Base-by-base conservation (phyloP, 176 grass and related monocot species). In the Alopecurus myosuroides region DNA sequence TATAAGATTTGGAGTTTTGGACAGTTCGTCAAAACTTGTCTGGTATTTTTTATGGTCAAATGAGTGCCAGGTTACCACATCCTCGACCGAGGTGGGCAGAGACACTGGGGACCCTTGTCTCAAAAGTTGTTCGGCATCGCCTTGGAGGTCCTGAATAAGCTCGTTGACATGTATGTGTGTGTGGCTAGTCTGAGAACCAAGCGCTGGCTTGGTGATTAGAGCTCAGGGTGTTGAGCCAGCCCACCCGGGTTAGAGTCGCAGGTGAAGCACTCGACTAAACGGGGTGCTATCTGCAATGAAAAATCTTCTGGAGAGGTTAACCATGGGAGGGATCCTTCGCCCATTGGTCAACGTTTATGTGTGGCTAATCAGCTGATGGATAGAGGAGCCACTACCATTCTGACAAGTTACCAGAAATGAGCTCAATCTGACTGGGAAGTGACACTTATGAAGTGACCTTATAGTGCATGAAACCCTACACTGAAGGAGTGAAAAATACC, bases 401-500 rank as follows among this genome's bases (percentile, higher is more conserved):
- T 62, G 55, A 19, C 68, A 75, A 63, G 46, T 45, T 62, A 35
- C 37, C 4, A 49, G 9, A 23, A 62, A 50, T 76, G 9, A 64
- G 6, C 2, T 50, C 20, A 35, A 76, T 84, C 30, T 84, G 41
- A 84, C 70, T 48, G 14, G 53, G 52, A 45, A 74, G 8, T 74
- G 78, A 50, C 17, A 78, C 7, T 29, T 64, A 51, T 49, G 48
- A 11, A 49, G 41, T 51, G 30, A 50, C 9, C 46, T 33, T 44
- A 15, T 80, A 69, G 13, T 41, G 48, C 64, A 76, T 76, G 70
- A 85, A 77, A 22, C 18, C 70, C 40, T 62, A 53, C 41, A 63
- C 6, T 36, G 55, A 40, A 86, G 12, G 51, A 71, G 33, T 70
- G 88, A 66, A 86, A 86, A 36, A 86, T 45, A 51, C 40, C 28